Evolutionary conservation across 202 grass and related monocot species (phyloP).

Genomic region (Panicum hallii): DNA sequence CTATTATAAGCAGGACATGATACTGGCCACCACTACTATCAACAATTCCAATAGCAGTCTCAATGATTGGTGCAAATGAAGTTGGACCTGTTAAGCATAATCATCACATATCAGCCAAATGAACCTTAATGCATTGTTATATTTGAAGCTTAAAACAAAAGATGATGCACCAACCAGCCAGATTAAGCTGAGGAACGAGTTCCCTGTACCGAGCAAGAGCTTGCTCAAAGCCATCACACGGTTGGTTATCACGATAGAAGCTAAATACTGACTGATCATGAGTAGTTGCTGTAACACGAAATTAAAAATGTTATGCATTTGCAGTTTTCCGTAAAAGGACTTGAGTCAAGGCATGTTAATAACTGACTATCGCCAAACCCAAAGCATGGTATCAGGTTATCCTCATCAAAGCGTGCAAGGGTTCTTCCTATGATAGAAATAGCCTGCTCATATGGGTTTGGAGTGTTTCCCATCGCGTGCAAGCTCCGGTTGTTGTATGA

Average conservation of each 20-base stretch:
- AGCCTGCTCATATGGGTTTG: conserved; percentile 86
- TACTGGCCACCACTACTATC: conserved; percentile 81
- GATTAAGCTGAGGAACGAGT: conserved; percentile 65
- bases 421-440: conserved; percentile 77
- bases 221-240: conserved; percentile 79
- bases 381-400: conserved; percentile 84
- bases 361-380: conserved; percentile 78
- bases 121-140: not conserved
- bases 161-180: conserved; percentile 58
- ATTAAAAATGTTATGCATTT: not conserved
- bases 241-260: conserved; percentile 68
- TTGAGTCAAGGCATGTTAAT: not conserved
- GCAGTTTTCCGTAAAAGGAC: conserved; percentile 5
- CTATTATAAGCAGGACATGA: conserved; percentile 87
- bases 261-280: conserved; percentile 79
- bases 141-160: conserved; percentile 33
- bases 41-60: conserved; percentile 76
- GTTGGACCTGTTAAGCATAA: conserved; percentile 63
- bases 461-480: conserved; percentile 60
- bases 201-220: conserved; percentile 69
- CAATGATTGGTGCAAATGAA: conserved; percentile 86
- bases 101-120: conserved; percentile 7
- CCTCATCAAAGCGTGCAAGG: conserved; percentile 75
- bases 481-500: conserved; percentile 64
- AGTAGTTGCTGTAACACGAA: conserved; percentile 59